Base-by-base conservation (phyloP, 2,329 filamentous ascomycete species). In the Ophiostoma ulmi region DNA sequence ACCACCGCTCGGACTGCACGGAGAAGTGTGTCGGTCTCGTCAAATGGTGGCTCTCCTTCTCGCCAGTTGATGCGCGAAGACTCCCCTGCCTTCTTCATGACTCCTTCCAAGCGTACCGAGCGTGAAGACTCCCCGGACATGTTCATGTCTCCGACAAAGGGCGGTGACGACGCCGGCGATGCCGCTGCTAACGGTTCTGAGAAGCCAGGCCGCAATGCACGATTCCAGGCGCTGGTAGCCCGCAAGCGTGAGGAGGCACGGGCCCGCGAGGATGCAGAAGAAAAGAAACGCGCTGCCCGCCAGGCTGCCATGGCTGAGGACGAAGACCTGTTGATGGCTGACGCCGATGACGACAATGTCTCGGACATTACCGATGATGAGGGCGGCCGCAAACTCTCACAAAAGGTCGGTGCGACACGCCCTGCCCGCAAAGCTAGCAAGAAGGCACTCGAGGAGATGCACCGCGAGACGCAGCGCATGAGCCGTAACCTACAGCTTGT, bases 371-470 rank as follows among this genome's bases (percentile, higher is more conserved):
- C 83, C 2, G 88, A 90, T 72, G 88, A 88, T 44, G 88, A 88
- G 36, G 86, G 83, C 58, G 89, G 85, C n/a, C 84, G 83, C 63
- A 87, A 83, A 73, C 81, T 95, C 64, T 91, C 90, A 0, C 91
- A 94, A 76, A 81, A 86, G 36, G 64, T 66, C 2, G 70, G 67
- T 8, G 58, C 65, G 17, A 14, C 72, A 1, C 75, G 76, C 4
- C 88, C 90, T 4, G 85, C 87, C 11, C 87, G 95, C 14, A 97
- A 95, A 78, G 94, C 95, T 0, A 94, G 94, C 82, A 98, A 94
- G 81, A 97, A 93, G 80, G 95, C 95, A 0, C 79, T 97, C 61
- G 92, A 97, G 77, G 94, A 98, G 75, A 97, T 99, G 90, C 91
- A 91, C 75, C 88, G 93, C 71, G 95, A 99, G 80, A 97, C 94